Evolutionary conservation across 2,329 filamentous ascomycete species (phyloP), one percentile per base, ranked within the genome.

Genomic region (Colletotrichum tabaci): DNA sequence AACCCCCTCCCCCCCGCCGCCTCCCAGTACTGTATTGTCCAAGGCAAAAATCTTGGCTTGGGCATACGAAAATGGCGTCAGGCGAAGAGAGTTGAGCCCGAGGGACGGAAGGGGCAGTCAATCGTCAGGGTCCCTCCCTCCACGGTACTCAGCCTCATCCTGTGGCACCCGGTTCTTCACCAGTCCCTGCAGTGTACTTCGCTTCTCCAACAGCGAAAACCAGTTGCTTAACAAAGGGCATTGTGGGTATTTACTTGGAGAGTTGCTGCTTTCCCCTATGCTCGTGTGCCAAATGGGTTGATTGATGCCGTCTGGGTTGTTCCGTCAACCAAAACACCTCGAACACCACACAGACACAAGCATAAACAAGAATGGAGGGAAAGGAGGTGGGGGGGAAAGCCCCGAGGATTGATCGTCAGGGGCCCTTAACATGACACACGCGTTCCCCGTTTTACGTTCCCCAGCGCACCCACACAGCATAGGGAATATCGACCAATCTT

Each of bases 351-450:
- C 26, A 50, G 23, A 26, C 15, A 49, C n/a, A 47, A n/a, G 30
- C 13, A 38, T 38, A 40, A n/a, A 35, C 26, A 49, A 15, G n/a
- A n/a, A 21, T 4, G 6, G 9, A 12, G 21, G 30, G 53, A 42
- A 12, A 18, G 30, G 53, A 42, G 38, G 23, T 23, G 1, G 15
- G 18, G 13, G 30, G 18, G 30, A 44, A 47, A 35, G 13, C n/a
- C 49, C 56, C 56, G 49, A 61, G 15, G 42, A 67, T 38, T 52
- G 68, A 71, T 71, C 64, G 44, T 71, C 68, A 71, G 64, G 68
- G 68, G 68, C 49, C 57, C 61, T 71, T 18, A 57, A 71, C 64
- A 62, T 67, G 68, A 71, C 64, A 71, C 68, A 30, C 23, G 40
- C 50, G 5, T 18, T 46, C 53, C 63, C 67, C 50, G 38, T 26